phyloP scores from a whole-genome alignment of 1,139 yeast species.

The Blastobotrys buckinghamii region DNA sequence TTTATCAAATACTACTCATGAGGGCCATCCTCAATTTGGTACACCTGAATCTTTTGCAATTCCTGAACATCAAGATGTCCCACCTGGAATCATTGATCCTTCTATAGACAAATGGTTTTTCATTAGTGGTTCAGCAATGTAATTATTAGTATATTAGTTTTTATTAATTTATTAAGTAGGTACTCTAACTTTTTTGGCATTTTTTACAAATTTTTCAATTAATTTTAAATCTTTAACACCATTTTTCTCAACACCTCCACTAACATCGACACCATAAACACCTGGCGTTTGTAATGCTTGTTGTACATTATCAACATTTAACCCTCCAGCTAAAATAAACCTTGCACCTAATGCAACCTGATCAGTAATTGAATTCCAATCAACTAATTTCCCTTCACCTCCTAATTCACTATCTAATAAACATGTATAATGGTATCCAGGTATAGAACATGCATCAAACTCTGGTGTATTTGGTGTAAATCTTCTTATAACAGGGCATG shows the following conservation, averaged over 20 bases:
- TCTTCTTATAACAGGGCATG: conserved; percentile 66
- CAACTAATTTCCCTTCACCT: conserved; percentile 77
- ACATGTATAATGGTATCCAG: conserved; percentile 46
- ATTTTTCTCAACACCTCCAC: conserved; percentile 82
- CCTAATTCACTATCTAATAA: conserved; percentile 85
- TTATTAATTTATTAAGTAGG: conserved; percentile 19
- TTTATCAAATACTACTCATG: conserved; percentile 68
- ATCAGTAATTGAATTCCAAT: conserved; percentile 55
- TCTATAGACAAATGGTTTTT: conserved; percentile 98
- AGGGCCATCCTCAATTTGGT: conserved; percentile 38
- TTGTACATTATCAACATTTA: conserved; percentile 64
- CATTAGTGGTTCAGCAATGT: conserved; percentile 61
- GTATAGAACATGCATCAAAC: conserved; percentile 36
- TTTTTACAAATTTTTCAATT: conserved; percentile 50
- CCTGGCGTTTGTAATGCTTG: conserved; percentile 46
- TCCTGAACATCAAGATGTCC: conserved; percentile 48
- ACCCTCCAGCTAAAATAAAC: conserved; percentile 83
- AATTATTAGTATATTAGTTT: too few species aligned
- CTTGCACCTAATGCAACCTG: conserved; percentile 41
- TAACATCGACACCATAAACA: conserved; percentile 85
- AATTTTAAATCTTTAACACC: conserved; percentile 67
- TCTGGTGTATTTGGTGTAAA: conserved; percentile 57
- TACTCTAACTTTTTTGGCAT: conserved; percentile 36
- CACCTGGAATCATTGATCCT: conserved; percentile 94
- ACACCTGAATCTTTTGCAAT: conserved; percentile 42